phyloP scores from a whole-genome alignment of 208 protist genomes.

The Naegleria fowleri region DNA sequence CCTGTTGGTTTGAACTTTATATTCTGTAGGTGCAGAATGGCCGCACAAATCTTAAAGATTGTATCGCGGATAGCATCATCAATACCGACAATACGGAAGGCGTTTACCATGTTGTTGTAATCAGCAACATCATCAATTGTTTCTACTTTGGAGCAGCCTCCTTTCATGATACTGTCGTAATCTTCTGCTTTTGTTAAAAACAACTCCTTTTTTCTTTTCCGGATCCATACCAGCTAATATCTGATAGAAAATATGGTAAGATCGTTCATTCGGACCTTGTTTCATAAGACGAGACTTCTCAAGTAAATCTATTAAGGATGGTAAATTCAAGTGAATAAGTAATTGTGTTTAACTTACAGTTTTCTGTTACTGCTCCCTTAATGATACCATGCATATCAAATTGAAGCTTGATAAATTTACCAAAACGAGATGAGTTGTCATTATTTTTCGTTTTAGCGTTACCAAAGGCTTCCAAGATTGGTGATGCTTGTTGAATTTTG shows the following conservation, averaged over 20 bases:
- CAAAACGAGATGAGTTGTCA: conserved; percentile 51
- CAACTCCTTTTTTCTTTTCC: conserved; percentile 23
- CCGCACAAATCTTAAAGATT: conserved; percentile 77
- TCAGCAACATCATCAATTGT: conserved; percentile 75
- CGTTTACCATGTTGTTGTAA: conserved; percentile 64
- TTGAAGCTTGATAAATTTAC: conserved; percentile 49
- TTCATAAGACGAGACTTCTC: conserved; percentile 50
- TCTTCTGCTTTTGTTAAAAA: conserved; percentile 58
- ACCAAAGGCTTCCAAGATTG: conserved; percentile 57
- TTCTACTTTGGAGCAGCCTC: conserved; percentile 65
- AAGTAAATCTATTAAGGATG: conserved; percentile 40
- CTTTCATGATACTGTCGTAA: conserved; percentile 74
- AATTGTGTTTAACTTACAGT: conserved; percentile 17
- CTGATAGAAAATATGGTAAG: conserved; percentile 77
- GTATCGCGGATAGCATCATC: conserved; percentile 46
- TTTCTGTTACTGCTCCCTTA: conserved; percentile 42
- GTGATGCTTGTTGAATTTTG: conserved; percentile 51
- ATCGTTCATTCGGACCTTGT: conserved; percentile 55
- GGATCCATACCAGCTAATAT: conserved; percentile 50
- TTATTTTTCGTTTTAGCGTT: conserved; percentile 64
- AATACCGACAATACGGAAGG: conserved; percentile 65
- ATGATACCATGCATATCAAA: conserved; percentile 43
- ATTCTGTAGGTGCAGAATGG: conserved; percentile 82
- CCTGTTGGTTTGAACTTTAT: conserved; percentile 61
- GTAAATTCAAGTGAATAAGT: background rate